Evolutionary conservation across 495 filamentous ascomycete species (phyloP).

Genomic region (Hypoxylon crocopeplum): DNA sequence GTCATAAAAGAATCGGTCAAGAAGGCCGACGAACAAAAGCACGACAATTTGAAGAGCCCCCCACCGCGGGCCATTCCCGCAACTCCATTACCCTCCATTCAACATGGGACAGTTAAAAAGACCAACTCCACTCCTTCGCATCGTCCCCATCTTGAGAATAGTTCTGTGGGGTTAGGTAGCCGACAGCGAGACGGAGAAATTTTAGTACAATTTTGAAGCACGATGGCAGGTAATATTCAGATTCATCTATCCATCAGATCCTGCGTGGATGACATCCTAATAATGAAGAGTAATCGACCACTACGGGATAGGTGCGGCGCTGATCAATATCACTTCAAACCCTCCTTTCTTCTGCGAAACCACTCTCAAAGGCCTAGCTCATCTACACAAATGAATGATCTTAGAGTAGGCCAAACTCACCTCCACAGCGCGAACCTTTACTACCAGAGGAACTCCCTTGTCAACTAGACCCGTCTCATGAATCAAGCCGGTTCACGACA

Average conservation of each 20-base stretch:
- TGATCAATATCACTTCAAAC: constrained; percentile 22
- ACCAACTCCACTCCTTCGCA: constrained; percentile 24
- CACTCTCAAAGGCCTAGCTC: no score
- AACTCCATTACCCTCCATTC: no score
- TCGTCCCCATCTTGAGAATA: constrained; percentile 30
- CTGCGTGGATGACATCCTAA: constrained; percentile 1
- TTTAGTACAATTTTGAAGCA: constrained; percentile 8
- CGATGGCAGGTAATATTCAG: constrained; percentile 3
- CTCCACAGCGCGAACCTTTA: no score
- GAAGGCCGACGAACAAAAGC: constrained; percentile 14
- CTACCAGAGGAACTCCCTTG: no score
- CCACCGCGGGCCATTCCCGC: constrained; percentile 31
- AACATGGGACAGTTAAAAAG: no score
- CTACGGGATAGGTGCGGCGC: constrained; percentile 1
- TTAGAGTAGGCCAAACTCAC: no score
- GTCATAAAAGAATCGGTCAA: constrained; percentile 29
- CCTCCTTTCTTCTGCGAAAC: constrained; percentile 5
- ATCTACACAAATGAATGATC: no score
- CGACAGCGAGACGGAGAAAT: constrained; percentile 23
- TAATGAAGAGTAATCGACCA: constrained; percentile 3
- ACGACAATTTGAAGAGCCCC: constrained; percentile 8
- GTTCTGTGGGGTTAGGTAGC: constrained; percentile 28
- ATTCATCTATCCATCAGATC: constrained; percentile 11
- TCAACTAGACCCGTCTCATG: no score
- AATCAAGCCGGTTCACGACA: no score